Base-by-base conservation (phyloP, 495 filamentous ascomycete genomes). In the Thozetella sp. region DNA sequence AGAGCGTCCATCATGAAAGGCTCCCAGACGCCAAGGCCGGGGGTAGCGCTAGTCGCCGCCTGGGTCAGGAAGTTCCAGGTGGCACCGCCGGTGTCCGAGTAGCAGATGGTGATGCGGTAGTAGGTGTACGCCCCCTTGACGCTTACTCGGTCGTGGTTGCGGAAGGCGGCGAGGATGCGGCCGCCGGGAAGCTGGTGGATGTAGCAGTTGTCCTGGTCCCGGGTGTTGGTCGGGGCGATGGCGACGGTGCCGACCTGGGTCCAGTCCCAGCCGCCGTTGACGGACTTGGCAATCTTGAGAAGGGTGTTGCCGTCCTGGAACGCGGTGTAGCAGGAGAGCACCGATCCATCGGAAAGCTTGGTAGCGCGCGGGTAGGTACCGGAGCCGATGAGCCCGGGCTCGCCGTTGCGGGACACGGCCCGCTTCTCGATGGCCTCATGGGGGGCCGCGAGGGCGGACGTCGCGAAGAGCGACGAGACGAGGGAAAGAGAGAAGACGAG, bases 61-160 rank as follows among this genome's bases (percentile, higher is more conserved):
- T 0, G 63, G 20, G 77, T 77, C 1, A 82, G 74, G 56, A 72
- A 86, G 20, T 59, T 51, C 77, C 82, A 86, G 25, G 64, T 77
- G 12, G 61, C 65, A 2, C 83, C 84, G 26, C 71, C 72, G 58
- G 86, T 81, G 20, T 66, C 73, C 19, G 83, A 85, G 55, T 79
- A 76, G 58, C 78, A 85, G 20, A 87, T 70, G 0, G 82, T 85
- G 67, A 87, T 86, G 17, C 83, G 84, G 70, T 80, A 86, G 62
- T 76, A 76, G 0, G 76, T 82, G 58, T 77, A 80, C 2, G 71
- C 71, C 27, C 75, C 72, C 45, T 34, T 69, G 22, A 67, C 45
- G 0, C 71, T 72, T 1, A 74, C 71, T 10, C 72, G 69, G 56
- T 85, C 80, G 61, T 86, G 84, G 63, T 86, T 87, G 22, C 84